phyloP scores from a whole-genome alignment of 2,329 filamentous ascomycete species.

The Beauveria sp. region DNA sequence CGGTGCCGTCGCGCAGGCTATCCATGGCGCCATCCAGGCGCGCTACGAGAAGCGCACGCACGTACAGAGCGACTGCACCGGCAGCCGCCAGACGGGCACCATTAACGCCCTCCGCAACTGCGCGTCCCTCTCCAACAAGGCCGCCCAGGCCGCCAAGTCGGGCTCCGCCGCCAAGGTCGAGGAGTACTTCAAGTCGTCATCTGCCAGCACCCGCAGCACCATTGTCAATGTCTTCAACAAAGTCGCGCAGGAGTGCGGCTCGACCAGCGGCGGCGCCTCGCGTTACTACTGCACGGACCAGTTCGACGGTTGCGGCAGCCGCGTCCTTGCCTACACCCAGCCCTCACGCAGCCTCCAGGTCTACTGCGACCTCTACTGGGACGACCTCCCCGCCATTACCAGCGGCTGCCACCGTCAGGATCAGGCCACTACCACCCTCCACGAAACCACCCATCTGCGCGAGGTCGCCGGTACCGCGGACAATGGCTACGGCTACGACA shows the following conservation, averaged over 20 bases:
- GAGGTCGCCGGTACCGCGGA: constrained; percentile 7
- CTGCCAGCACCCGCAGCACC: constrained; percentile 29
- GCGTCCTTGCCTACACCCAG: constrained; percentile 21
- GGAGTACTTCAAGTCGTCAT: constrained; percentile 58
- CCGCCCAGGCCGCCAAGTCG: constrained; percentile 38
- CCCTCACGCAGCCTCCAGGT: constrained; percentile 8
- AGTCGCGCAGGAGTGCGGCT: constrained; percentile 44
- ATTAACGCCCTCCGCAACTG: constrained; percentile 31
- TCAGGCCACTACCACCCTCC: constrained; percentile 10
- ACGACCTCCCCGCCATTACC: constrained; percentile 13
- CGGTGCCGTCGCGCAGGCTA: constrained; percentile 39
- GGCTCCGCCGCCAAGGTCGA: constrained; percentile 41
- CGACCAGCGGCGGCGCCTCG: constrained; percentile 35
- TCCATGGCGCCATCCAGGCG: constrained; percentile 33
- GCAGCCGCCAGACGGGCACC: neutral
- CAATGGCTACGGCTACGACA: constrained; percentile 15
- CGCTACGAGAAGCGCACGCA: constrained; percentile 35
- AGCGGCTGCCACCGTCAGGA: constrained; percentile 10
- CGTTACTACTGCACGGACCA: constrained; percentile 48
- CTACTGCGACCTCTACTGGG: constrained; percentile 11
- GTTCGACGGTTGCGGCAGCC: constrained; percentile 35
- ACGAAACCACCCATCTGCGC: constrained; percentile 9
- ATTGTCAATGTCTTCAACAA: constrained; percentile 39
- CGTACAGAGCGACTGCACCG: constrained; percentile 35
- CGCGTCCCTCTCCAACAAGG: constrained; percentile 46